A percentile compares a stretch with the other conserved stretches of the same genome.
These are phyloP conservation scores for Colletotrichum sp. DNA, from an alignment of 2,329 filamentous ascomycete species.

Conservation along the genomic window DNA sequence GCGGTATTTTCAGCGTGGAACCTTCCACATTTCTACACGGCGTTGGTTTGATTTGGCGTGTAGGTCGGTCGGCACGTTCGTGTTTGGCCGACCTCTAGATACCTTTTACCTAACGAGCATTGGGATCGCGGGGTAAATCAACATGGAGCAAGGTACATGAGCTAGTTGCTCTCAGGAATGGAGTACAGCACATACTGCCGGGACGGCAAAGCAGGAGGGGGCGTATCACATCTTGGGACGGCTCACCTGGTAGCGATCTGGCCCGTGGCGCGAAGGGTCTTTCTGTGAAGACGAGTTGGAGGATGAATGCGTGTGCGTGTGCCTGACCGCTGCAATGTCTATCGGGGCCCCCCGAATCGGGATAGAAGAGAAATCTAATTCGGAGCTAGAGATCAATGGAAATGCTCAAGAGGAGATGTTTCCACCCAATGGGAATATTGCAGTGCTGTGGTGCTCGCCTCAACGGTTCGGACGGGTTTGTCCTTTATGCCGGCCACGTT, in stretches of 20 bases:
- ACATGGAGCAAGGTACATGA: not conserved
- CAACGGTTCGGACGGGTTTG: not conserved
- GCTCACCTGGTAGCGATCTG: not conserved
- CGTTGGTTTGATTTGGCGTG: conserved; percentile 2
- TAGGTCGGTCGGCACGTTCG: not conserved
- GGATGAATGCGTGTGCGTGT: not conserved
- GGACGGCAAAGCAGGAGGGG: not conserved
- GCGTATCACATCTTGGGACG: not conserved
- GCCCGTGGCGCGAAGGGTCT: not conserved
- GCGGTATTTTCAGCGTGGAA: not conserved
- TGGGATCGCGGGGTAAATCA: not conserved
- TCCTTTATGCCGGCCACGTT: not conserved
- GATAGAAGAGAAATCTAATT: not conserved
- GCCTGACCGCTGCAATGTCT: not conserved
- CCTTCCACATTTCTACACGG: not conserved
- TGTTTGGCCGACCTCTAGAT: not conserved
- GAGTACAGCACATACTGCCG: conserved; percentile 14
- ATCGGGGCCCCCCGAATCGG: not conserved
- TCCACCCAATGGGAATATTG: not conserved
- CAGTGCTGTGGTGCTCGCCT: not conserved
- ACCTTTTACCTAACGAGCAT: not conserved
- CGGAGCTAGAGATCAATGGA: not conserved
- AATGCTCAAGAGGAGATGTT: not conserved
- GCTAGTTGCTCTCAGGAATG: conserved; percentile 2
- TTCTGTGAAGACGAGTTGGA: not conserved